A percentile compares a stretch with the other conserved stretches of the same genome.
Evolutionary conservation across 2,329 filamentous ascomycete species (phyloP).

Genomic region (Scleromitrula shiraiana): DNA sequence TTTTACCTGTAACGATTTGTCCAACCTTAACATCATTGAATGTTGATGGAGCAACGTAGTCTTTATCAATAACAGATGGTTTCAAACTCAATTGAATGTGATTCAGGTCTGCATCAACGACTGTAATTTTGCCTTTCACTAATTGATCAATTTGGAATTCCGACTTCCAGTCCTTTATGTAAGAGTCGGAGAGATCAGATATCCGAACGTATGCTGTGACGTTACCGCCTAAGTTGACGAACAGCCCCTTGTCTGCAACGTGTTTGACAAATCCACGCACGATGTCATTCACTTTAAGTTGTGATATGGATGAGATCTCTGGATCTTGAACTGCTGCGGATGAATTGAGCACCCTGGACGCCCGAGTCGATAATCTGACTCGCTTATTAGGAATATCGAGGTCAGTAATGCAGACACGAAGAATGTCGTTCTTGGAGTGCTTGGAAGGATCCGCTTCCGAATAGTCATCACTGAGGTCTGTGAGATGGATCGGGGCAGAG

Average conservation of each 20-base stretch:
- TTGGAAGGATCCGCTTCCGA: slow-evolving; percentile 66
- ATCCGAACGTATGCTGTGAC: slow-evolving; percentile 79
- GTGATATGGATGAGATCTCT: slow-evolving; percentile 63
- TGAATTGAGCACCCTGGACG: slow-evolving; percentile 84
- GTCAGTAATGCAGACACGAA: slow-evolving; percentile 77
- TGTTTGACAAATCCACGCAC: slow-evolving; percentile 89
- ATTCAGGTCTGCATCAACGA: slow-evolving; percentile 58
- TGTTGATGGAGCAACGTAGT: slow-evolving; percentile 65
- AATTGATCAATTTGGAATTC: slow-evolving; percentile 82
- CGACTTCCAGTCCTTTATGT: slow-evolving; percentile 92
- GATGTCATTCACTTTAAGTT: slow-evolving; percentile 69
- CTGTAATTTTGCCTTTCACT: slow-evolving; percentile 76
- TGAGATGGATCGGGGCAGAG: slow-evolving; percentile 70
- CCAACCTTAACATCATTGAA: slow-evolving; percentile 72
- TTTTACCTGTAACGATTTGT: slow-evolving; percentile 78
- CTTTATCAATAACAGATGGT: slow-evolving; percentile 69
- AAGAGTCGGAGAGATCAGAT: slow-evolving; percentile 81
- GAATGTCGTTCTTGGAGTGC: slow-evolving; percentile 75
- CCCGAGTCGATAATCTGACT: slow-evolving; percentile 70
- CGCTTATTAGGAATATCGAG: slow-evolving; percentile 81
- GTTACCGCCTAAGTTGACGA: slow-evolving; percentile 73
- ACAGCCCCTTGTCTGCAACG: slow-evolving; percentile 80
- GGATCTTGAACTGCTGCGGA: slow-evolving; percentile 71
- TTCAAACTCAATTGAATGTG: slow-evolving; percentile 85
- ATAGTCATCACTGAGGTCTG: slow-evolving; percentile 83